Conservation (phyloP, 208 protist genomes). For the Wallacemonas sp. region DNA sequence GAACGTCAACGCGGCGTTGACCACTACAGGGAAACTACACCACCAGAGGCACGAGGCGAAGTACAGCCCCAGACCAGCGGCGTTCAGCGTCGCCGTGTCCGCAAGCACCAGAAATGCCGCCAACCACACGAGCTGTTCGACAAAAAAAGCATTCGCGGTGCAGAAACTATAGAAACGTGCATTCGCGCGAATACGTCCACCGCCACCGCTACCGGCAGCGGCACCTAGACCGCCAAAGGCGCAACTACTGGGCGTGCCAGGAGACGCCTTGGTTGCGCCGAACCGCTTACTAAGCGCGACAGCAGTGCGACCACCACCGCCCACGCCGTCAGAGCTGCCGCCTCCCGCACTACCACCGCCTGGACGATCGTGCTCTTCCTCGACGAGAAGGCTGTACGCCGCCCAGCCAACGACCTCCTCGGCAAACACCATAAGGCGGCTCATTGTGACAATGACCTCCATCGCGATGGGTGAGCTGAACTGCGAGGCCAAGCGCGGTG, state of each 20-base stretch:
- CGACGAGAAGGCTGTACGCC: slow-evolving; percentile 12
- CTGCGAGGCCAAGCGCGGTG: slow-evolving; percentile 1
- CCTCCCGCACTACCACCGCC: background rate
- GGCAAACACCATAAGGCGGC: slow-evolving; percentile 21
- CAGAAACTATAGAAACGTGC: slow-evolving; percentile 22
- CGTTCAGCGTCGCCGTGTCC: slow-evolving; percentile 18
- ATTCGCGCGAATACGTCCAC: slow-evolving; percentile 1
- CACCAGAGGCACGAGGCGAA: slow-evolving; percentile 7
- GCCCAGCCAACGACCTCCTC: slow-evolving; percentile 11
- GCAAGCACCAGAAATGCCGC: background rate
- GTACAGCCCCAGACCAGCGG: background rate
- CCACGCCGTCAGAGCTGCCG: background rate
- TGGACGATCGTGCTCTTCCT: background rate
- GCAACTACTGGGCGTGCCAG: background rate
- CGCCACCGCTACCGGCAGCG: background rate
- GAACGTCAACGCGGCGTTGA: slow-evolving; percentile 1
- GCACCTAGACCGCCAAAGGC: background rate
- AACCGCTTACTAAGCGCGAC: background rate
- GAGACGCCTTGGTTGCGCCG: background rate
- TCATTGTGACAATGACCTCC: slow-evolving; percentile 25
- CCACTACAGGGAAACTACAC: slow-evolving; percentile 4
- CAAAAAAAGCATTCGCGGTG: slow-evolving; percentile 28
- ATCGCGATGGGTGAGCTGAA: slow-evolving; percentile 29
- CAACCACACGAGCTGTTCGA: slow-evolving; percentile 37
- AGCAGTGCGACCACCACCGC: background rate